Percentiles rank a stretch among this genome's conserved stretches.
phyloP scores from a whole-genome alignment of 2,329 filamentous ascomycete species.

The Microascus cirrosus region DNA sequence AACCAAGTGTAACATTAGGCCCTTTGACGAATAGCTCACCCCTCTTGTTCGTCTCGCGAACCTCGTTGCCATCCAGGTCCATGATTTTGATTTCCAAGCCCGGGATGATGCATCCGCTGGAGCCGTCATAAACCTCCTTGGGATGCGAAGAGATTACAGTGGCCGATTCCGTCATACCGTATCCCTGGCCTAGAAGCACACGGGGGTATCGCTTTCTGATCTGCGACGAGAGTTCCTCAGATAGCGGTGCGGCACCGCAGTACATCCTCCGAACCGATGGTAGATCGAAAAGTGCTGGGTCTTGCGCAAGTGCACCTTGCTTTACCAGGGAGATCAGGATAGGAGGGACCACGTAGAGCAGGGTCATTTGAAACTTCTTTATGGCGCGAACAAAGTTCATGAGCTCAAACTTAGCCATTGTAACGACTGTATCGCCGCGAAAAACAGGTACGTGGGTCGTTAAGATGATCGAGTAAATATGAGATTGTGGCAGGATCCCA shows the following conservation, averaged over 20 bases:
- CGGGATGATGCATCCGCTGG: conserved; percentile 56
- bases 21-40: conserved; percentile 74
- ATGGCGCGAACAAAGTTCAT: conserved; percentile 50
- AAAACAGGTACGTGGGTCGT: conserved; percentile 55
- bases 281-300: not conserved
- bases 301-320: conserved; percentile 1
- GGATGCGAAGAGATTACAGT: conserved; percentile 52
- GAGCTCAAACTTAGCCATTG: conserved; percentile 69
- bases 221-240: not conserved
- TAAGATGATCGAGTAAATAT: conserved; percentile 70
- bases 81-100: conserved; percentile 53
- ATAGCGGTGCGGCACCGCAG: conserved; percentile 5
- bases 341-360: conserved; percentile 35
- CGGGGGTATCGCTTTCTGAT: conserved; percentile 3
- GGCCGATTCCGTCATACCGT: conserved; percentile 64
- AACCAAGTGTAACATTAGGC: conserved; percentile 69
- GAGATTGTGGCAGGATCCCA: conserved; percentile 65
- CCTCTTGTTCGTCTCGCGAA: conserved; percentile 57
- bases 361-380: conserved; percentile 54
- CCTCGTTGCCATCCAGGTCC: conserved; percentile 53
- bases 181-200: conserved; percentile 50
- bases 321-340: conserved; percentile 59
- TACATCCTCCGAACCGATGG: conserved; percentile 2
- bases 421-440: conserved; percentile 61
- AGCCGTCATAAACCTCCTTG: conserved; percentile 55